phyloP scores from a whole-genome alignment of 345 rosid species.

The Carallia pectinifolia region DNA sequence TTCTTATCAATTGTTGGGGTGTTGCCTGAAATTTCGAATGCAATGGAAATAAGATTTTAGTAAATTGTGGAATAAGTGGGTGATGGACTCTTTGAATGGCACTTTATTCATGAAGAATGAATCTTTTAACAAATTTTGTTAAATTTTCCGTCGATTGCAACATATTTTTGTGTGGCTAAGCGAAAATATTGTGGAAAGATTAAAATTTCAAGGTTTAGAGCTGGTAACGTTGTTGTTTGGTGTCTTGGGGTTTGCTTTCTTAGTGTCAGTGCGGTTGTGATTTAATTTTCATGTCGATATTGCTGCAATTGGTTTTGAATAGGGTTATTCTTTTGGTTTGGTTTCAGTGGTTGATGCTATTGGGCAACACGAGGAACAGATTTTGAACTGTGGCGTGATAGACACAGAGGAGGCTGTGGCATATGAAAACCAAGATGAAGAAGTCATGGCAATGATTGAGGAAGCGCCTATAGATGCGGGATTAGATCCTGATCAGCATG shows the following conservation, averaged over 20 bases:
- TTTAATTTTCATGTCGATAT: not conserved
- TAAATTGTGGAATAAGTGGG: too few species aligned
- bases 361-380: constrained; percentile 48
- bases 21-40: too few species aligned
- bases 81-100: too few species aligned
- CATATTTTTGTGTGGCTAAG: too few species aligned
- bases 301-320: constrained; percentile 7
- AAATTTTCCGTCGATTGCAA: too few species aligned
- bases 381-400: constrained; percentile 46
- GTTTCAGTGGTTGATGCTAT: constrained; percentile 36
- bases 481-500: constrained; percentile 26
- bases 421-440: constrained; percentile 58
- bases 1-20: too few species aligned
- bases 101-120: too few species aligned
- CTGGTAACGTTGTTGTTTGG: not conserved
- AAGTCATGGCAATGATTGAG: constrained; percentile 55
- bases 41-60: too few species aligned
- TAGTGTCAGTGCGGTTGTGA: not conserved
- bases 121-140: too few species aligned
- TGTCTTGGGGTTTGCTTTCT: not conserved
- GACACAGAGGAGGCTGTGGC: constrained; percentile 52
- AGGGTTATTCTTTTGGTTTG: not conserved
- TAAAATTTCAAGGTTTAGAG: not conserved
- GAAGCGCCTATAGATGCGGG: constrained; percentile 40
- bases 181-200: too few species aligned